phyloP scores from a whole-genome alignment of 768 basidiomycete genomes.

The Dioszegia crocea region DNA sequence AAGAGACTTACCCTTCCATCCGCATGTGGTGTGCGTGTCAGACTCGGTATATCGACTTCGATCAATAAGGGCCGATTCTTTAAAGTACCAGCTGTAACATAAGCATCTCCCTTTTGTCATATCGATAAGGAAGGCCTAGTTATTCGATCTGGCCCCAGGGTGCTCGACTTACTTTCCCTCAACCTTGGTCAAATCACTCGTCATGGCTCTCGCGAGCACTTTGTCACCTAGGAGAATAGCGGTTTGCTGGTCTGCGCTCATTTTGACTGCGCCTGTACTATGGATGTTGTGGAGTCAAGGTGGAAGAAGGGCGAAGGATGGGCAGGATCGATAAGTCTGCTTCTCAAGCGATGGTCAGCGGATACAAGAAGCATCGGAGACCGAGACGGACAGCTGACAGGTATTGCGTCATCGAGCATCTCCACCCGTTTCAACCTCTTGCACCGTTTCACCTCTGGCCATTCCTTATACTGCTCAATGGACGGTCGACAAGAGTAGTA shows the following conservation, averaged over 20 bases:
- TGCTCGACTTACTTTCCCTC: conserved; percentile 39
- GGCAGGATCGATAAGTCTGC: too few species aligned
- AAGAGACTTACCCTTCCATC: conserved; percentile 45
- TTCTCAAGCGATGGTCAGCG: background rate
- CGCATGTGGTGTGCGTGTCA: conserved; percentile 40
- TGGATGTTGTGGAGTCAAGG: background rate
- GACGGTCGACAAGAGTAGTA: too few species aligned
- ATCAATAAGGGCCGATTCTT: conserved; percentile 40
- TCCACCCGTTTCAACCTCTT: too few species aligned
- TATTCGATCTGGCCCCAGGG: too few species aligned
- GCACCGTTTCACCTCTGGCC: too few species aligned
- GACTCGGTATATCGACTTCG: conserved; percentile 28
- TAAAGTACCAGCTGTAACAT: conserved; percentile 42
- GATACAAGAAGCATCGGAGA: too few species aligned
- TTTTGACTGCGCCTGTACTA: conserved; percentile 5
- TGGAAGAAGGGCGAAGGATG: background rate
- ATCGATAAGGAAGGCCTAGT: too few species aligned
- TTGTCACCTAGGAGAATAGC: conserved; percentile 39
- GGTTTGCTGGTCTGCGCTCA: conserved; percentile 34
- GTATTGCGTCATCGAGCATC: too few species aligned
- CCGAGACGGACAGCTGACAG: too few species aligned
- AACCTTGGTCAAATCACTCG: conserved; percentile 40
- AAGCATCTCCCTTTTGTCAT: conserved; percentile 1
- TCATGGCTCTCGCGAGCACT: conserved; percentile 31
- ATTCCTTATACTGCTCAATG: too few species aligned